Conservation (phyloP, 805 yeast genomes). For the Starmerella scarabaei region DNA sequence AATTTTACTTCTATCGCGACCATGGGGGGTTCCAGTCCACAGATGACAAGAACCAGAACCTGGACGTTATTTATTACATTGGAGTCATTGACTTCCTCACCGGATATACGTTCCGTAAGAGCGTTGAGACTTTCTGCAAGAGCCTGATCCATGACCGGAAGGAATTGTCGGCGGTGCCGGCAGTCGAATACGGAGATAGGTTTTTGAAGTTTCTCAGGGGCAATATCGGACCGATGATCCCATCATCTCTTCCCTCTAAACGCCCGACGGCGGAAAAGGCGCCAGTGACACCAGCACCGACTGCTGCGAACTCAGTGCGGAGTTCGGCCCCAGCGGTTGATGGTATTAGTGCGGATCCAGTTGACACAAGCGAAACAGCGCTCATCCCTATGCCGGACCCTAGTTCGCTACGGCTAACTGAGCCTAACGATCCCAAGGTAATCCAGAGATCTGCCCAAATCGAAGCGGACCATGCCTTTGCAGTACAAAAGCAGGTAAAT, state of each 20-base stretch:
- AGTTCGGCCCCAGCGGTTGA: slow-evolving; percentile 1
- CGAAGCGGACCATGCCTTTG: no score
- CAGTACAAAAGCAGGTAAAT: no score
- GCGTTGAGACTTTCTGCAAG: slow-evolving; percentile 76
- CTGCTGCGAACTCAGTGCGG: not conserved
- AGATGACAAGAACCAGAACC: slow-evolving; percentile 45
- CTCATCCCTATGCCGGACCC: no score
- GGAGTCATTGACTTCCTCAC: slow-evolving; percentile 94
- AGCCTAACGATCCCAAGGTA: no score
- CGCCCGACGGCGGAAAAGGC: slow-evolving; percentile 5
- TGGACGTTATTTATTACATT: slow-evolving; percentile 63
- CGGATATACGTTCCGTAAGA: slow-evolving; percentile 42
- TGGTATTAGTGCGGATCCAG: slow-evolving; percentile 1
- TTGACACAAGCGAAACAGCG: slow-evolving; percentile 3
- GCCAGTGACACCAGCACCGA: no score
- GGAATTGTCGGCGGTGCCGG: slow-evolving; percentile 80
- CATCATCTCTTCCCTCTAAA: slow-evolving; percentile 7
- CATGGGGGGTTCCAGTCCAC: slow-evolving; percentile 80
- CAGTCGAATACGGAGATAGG: slow-evolving; percentile 78
- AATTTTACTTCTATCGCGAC: slow-evolving; percentile 53
- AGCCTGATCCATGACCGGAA: slow-evolving; percentile 53
- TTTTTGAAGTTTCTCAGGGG: slow-evolving; percentile 53
- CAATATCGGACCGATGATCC: slow-evolving; percentile 19
- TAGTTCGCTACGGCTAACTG: no score
- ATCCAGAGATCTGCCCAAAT: no score